Conservation (phyloP, 1,139 yeast genomes). For the Wickerhamomyces sp. region DNA sequence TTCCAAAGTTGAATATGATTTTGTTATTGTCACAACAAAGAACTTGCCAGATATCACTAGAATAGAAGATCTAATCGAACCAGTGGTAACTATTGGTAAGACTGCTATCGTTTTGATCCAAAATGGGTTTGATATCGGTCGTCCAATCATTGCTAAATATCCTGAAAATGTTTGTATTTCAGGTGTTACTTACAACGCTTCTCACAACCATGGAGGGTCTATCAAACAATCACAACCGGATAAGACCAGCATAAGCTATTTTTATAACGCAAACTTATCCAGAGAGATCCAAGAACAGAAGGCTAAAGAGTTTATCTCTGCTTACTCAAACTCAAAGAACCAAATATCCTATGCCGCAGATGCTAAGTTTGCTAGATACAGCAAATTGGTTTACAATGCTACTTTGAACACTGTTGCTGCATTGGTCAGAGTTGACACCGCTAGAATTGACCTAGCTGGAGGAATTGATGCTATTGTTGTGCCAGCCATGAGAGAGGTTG, state of each 20-base stretch:
- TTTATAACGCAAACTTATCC: constrained; percentile 29
- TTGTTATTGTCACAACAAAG: constrained; percentile 47
- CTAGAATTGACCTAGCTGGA: constrained; percentile 39
- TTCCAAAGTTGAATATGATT: constrained; percentile 38
- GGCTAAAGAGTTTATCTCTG: constrained; percentile 34
- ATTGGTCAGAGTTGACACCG: constrained; percentile 39
- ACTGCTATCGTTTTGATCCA: constrained; percentile 45
- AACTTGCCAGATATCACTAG: constrained; percentile 46
- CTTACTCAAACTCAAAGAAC: constrained; percentile 36
- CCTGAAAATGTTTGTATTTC: constrained; percentile 43
- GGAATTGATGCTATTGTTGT: constrained; percentile 39
- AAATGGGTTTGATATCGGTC: constrained; percentile 53
- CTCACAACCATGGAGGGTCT: constrained; percentile 28
- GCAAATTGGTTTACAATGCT: constrained; percentile 51
- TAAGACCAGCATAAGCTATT: constrained; percentile 38
- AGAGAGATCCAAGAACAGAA: constrained; percentile 29
- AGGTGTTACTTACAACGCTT: constrained; percentile 46
- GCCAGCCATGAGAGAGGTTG: constrained; percentile 50
- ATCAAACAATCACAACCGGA: constrained; percentile 34
- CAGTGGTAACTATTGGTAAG: constrained; percentile 36
- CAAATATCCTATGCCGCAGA: constrained; percentile 34
- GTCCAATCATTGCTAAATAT: constrained; percentile 40
- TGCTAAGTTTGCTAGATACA: constrained; percentile 47
- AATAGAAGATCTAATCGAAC: constrained; percentile 43
- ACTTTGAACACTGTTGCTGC: constrained; percentile 46